A percentile compares a stretch with the other conserved stretches of the same genome.
These are phyloP conservation scores for Sphaerulina musiva DNA, from an alignment of 2,329 filamentous ascomycete species.

Conservation along the genomic window DNA sequence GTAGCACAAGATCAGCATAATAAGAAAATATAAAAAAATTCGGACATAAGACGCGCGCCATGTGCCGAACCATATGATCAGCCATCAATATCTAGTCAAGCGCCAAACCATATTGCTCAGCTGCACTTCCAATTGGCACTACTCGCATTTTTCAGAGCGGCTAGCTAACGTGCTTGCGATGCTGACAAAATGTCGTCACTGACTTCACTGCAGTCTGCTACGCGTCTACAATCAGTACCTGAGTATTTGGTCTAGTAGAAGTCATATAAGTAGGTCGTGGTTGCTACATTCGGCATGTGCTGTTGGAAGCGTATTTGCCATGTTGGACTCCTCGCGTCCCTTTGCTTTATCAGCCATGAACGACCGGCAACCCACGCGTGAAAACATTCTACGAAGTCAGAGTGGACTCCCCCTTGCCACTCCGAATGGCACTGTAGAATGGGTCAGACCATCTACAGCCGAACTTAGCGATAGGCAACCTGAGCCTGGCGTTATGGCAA, in stretches of 20 bases:
- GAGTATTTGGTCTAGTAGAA: background rate
- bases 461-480: background rate
- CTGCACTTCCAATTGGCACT: slow-evolving; percentile 4
- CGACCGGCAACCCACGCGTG: background rate
- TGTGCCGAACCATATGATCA: background rate
- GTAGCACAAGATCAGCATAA: no score
- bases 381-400: slow-evolving; percentile 4
- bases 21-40: background rate
- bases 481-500: background rate
- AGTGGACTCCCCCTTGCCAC: slow-evolving; percentile 3
- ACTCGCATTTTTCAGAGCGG: background rate
- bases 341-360: background rate
- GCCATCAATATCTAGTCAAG: background rate
- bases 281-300: background rate
- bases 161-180: background rate
- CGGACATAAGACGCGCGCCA: background rate
- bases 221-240: background rate
- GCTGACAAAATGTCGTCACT: slow-evolving; percentile 10
- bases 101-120: background rate
- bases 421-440: slow-evolving; percentile 6
- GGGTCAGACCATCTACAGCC: slow-evolving; percentile 6
- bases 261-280: background rate
- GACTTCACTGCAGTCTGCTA: background rate
- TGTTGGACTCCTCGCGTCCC: slow-evolving; percentile 9
- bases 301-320: background rate